These are phyloP conservation scores for Exsudoporus frostii DNA, from an alignment of 768 basidiomycete species.

Conservation along the genomic window DNA sequence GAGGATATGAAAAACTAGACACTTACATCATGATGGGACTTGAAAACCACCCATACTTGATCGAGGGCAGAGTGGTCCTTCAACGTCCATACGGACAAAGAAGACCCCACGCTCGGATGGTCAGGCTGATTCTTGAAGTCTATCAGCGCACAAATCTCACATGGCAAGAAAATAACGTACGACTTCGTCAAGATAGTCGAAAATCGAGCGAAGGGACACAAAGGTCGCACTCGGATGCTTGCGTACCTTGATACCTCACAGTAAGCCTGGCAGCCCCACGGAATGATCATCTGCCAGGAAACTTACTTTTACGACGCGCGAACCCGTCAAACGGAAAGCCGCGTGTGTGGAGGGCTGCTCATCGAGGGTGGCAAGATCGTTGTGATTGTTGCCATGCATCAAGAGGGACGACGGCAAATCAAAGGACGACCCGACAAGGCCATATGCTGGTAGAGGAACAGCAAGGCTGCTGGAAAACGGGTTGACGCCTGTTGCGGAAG, in stretches of 20 bases:
- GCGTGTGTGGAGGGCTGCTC: constrained; percentile 19
- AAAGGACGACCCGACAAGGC: constrained; percentile 30
- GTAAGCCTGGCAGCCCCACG: not conserved
- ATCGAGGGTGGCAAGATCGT: constrained; percentile 6
- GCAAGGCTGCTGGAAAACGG: constrained; percentile 4
- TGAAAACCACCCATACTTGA: constrained; percentile 55
- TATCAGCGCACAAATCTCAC: constrained; percentile 5
- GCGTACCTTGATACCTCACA: constrained; percentile 17
- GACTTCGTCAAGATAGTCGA: constrained; percentile 19
- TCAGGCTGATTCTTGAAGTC: constrained; percentile 10
- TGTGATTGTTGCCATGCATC: constrained; percentile 4
- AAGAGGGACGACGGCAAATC: constrained; percentile 26
- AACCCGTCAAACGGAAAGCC: constrained; percentile 48
- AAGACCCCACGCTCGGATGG: constrained; percentile 13
- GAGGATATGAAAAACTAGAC: not conserved
- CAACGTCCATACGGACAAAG: constrained; percentile 49
- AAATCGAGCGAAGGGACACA: constrained; percentile 24
- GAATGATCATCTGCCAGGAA: not conserved
- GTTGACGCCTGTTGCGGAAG: not conserved
- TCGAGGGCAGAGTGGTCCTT: constrained; percentile 35
- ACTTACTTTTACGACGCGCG: constrained; percentile 54
- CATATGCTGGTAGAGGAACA: not conserved
- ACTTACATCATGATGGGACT: constrained; percentile 60
- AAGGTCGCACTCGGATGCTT: constrained; percentile 23
- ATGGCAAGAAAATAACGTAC: constrained; percentile 11